Conservation (phyloP, 192 early-diverging fungal species). For the Glomus cerebriforme region DNA sequence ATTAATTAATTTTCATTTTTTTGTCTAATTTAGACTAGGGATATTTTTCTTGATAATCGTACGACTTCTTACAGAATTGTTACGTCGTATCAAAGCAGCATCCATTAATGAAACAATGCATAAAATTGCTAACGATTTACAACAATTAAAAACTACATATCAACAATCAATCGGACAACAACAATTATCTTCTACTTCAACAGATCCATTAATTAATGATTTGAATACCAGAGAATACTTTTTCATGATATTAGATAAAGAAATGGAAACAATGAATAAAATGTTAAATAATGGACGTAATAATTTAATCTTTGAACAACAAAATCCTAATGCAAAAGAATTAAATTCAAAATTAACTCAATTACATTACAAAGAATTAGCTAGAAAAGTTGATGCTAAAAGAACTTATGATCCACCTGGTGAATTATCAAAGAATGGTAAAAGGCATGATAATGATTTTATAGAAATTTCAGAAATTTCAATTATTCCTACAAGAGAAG, state of each 20-base stretch:
- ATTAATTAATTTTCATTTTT: not conserved
- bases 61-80: too few relatives aligned
- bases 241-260: conserved; percentile 25
- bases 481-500: conserved; percentile 56
- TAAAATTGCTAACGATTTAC: not conserved
- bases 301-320: too few relatives aligned
- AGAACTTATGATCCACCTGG: too few relatives aligned
- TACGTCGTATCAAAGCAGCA: conserved; percentile 38
- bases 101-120: conserved; percentile 4
- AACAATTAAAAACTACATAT: too few relatives aligned
- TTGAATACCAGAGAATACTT: not conserved
- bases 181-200: conserved; percentile 6
- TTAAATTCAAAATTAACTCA: too few relatives aligned
- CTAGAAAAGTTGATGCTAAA: too few relatives aligned
- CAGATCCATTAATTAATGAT: conserved; percentile 1
- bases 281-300: not conserved
- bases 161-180: not conserved
- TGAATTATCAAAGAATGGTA: too few relatives aligned
- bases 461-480: conserved; percentile 44
- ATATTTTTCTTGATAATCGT: conserved; percentile 39
- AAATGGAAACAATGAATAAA: not conserved
- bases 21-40: not conserved
- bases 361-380: too few relatives aligned
- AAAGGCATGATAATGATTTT: conserved; percentile 57
- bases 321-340: too few relatives aligned